phyloP scores from a whole-genome alignment of 257 asterid species.

The Scutellaria baicalensis region DNA sequence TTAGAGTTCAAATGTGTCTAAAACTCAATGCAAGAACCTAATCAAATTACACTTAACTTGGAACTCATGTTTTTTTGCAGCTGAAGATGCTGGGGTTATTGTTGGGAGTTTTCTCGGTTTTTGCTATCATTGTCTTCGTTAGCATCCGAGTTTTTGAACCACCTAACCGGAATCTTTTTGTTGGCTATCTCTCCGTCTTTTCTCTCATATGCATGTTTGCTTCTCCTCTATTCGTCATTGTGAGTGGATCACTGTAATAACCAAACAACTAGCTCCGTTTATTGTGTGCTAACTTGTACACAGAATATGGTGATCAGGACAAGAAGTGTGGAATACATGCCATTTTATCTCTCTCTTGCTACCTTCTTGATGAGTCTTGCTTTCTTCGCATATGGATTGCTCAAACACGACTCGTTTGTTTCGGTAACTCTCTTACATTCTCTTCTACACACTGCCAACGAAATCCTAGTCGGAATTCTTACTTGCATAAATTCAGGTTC shows the following conservation, averaged over 20 bases:
- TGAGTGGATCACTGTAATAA: conserved; percentile 23
- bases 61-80: conserved; percentile 25
- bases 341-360: conserved; percentile 77
- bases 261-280: not conserved
- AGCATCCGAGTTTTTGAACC: conserved; percentile 59
- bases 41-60: not conserved
- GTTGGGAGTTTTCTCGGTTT: conserved; percentile 43
- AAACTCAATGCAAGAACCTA: not conserved
- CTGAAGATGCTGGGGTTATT: conserved; percentile 41
- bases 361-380: conserved; percentile 81
- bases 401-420: conserved; percentile 58
- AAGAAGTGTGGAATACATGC: conserved; percentile 82
- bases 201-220: conserved; percentile 89
- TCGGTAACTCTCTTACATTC: conserved; percentile 39
- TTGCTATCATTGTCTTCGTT: conserved; percentile 32
- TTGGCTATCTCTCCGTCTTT: conserved; percentile 58
- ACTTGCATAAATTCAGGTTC: conserved; percentile 37
- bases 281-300: not conserved
- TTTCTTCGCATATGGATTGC: conserved; percentile 73
- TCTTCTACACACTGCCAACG: not conserved
- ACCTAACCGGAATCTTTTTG: conserved; percentile 60
- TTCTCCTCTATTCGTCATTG: conserved; percentile 74
- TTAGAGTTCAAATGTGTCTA: not conserved
- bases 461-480: not conserved
- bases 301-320: conserved; percentile 88